Conservation (phyloP, 495 filamentous ascomycete genomes). For the Penicillium lividum region DNA sequence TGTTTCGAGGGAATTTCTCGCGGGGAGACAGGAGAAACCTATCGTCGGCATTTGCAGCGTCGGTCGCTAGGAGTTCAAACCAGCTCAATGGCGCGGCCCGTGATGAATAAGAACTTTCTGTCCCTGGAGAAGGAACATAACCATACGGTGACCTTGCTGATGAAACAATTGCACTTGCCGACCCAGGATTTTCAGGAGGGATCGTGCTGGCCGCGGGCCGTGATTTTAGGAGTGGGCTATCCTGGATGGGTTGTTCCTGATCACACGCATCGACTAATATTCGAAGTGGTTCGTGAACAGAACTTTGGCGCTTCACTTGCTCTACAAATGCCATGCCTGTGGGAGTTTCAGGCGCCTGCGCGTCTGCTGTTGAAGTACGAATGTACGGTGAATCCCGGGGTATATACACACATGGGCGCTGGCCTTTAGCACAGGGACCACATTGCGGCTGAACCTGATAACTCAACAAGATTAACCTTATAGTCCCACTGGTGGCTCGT, state of each 20-base stretch:
- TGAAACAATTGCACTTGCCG: neutral
- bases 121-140: constrained; percentile 26
- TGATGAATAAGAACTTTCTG: constrained; percentile 24
- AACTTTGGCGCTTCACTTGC: neutral
- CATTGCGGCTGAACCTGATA: constrained; percentile 31
- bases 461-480: neutral
- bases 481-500: neutral
- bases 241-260: constrained; percentile 21
- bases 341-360: neutral
- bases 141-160: constrained; percentile 9
- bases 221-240: neutral
- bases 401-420: constrained; percentile 30
- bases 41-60: constrained; percentile 31
- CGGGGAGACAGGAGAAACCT: constrained; percentile 28
- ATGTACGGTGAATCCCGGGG: constrained; percentile 1
- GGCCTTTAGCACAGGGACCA: constrained; percentile 34
- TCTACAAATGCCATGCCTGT: neutral
- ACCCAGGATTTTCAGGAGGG: neutral
- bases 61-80: constrained; percentile 34
- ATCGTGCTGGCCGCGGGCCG: neutral
- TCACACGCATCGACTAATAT: constrained; percentile 31
- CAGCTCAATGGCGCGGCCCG: constrained; percentile 30
- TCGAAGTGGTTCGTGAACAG: constrained; percentile 22
- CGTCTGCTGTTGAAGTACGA: neutral
- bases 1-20: constrained; percentile 9